Evolutionary conservation across 768 basidiomycete species (phyloP).

Genomic region (Leccinum longicurvipes): DNA sequence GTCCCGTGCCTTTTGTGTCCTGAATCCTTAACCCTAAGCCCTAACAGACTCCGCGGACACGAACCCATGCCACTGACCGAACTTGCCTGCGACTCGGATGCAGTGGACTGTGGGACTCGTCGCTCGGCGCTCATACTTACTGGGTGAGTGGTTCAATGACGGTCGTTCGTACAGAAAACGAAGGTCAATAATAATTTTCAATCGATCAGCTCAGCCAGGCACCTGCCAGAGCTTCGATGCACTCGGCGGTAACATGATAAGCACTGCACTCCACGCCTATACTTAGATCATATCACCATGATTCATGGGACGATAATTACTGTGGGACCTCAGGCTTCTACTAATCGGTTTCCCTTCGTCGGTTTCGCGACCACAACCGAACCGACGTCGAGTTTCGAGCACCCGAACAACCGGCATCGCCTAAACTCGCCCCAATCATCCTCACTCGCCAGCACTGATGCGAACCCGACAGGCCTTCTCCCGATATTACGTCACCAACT

Average conservation of each 20-base stretch:
- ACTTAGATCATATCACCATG: not conserved
- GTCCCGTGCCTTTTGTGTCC: not conserved
- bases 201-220: not conserved
- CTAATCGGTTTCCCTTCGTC: not conserved
- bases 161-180: not conserved
- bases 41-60: not conserved
- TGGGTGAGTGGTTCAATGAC: not conserved
- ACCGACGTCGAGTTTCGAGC: not conserved
- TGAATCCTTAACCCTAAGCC: too few species aligned
- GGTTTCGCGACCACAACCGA: not conserved
- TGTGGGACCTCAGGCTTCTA: not conserved
- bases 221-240: not conserved
- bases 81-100: not conserved
- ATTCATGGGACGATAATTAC: not conserved
- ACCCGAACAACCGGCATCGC: not conserved
- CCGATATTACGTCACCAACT: not conserved
- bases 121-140: too few species aligned
- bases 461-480: not conserved
- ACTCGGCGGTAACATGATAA: not conserved
- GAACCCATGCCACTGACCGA: not conserved
- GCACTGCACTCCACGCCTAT: not conserved
- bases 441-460: not conserved
- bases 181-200: not conserved
- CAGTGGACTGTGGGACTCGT: not conserved
- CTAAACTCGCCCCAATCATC: not conserved